phyloP scores from a whole-genome alignment of 2,329 filamentous ascomycete species.

The Peltaster fructicola region DNA sequence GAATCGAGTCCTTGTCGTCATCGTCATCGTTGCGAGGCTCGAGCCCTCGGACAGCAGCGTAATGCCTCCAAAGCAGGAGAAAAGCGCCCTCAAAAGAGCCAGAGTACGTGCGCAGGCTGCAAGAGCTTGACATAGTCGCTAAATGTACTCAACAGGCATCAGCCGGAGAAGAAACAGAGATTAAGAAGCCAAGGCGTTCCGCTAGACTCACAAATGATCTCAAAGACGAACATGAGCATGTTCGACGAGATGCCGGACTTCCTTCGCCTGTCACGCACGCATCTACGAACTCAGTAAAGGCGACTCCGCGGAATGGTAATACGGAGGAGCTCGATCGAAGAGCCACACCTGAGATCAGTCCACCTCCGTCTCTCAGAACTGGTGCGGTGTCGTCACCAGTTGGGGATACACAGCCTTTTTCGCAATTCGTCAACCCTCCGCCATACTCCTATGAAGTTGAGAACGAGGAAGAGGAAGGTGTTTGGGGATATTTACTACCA shows the following conservation, averaged over 20 bases:
- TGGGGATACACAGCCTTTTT: slow-evolving; percentile 60
- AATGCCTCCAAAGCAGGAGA: slow-evolving; percentile 34
- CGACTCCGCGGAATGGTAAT: background rate
- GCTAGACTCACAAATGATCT: slow-evolving; percentile 38
- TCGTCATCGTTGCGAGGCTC: no score
- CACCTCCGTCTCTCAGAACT: slow-evolving; percentile 18
- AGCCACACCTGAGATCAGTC: slow-evolving; percentile 26
- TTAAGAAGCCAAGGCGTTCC: slow-evolving; percentile 73
- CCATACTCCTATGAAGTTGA: slow-evolving; percentile 61
- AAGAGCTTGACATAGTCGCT: slow-evolving; percentile 8
- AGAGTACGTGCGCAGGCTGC: slow-evolving; percentile 37
- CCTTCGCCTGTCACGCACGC: slow-evolving; percentile 65
- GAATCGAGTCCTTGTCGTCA: no score
- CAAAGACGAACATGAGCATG: slow-evolving; percentile 24
- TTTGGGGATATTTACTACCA: slow-evolving; percentile 91
- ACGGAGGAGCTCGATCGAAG: slow-evolving; percentile 21
- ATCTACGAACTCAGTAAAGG: slow-evolving; percentile 25
- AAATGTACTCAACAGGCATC: slow-evolving; percentile 38
- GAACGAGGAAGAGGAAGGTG: slow-evolving; percentile 67
- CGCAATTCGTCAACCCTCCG: slow-evolving; percentile 62
- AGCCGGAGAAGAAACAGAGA: slow-evolving; percentile 43
- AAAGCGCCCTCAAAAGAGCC: slow-evolving; percentile 70
- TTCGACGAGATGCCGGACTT: slow-evolving; percentile 47
- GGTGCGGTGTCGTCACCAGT: slow-evolving; percentile 43
- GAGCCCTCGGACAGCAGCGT: no score